Evolutionary conservation across 2,329 filamentous ascomycete genomes (phyloP), one percentile per base, ranked within the genome.

Genomic region (Neofusicoccum parvum): DNA sequence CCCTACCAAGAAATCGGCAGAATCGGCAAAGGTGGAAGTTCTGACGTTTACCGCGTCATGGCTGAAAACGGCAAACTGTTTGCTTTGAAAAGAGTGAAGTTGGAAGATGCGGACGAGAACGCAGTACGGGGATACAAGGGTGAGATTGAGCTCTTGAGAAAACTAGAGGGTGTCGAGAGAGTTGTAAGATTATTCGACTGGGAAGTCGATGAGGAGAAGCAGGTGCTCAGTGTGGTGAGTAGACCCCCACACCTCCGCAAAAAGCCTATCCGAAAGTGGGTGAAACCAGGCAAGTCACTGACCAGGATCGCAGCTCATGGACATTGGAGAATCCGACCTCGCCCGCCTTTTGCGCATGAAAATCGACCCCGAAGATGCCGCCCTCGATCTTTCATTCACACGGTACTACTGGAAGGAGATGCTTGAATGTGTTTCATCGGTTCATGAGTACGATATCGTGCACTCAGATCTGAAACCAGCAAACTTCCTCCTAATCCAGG

Each of bases 381-480:
- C 85, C 67, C 90, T 99, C 67, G 95, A 99, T 74, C 86, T 92
- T 1, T 91, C 90, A 62, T 97, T 98, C 76, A 92, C 95, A 12
- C 90, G 95, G n/a, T 96, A 92, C 79, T 97, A 97, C 82, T 99
- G 95, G 95, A 95, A 96, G 78, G 95, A 99, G 80, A 99, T 99
- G 95, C 88, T 99, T 17, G 93, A 97, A 77, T 98, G 95, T 75
- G 88, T 99, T 5, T 87, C 92, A 70, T 88, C 94, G 0, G 93
- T 99, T 0, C 95, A 99, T 75, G 87, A 90, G 12, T 85, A 90
- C 75, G 93, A 97, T 74, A 94, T 99, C 69, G 95, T 99, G 3
- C 95, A 99, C 79, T 97, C 93, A 0, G 95, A 99, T 75, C 84
- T 99, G 43, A 99, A 99, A 78, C 95, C 95, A 0, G 94, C 94